Conservation (phyloP, 192 early-diverging fungal species). For the Paraglomus brasilianum region DNA sequence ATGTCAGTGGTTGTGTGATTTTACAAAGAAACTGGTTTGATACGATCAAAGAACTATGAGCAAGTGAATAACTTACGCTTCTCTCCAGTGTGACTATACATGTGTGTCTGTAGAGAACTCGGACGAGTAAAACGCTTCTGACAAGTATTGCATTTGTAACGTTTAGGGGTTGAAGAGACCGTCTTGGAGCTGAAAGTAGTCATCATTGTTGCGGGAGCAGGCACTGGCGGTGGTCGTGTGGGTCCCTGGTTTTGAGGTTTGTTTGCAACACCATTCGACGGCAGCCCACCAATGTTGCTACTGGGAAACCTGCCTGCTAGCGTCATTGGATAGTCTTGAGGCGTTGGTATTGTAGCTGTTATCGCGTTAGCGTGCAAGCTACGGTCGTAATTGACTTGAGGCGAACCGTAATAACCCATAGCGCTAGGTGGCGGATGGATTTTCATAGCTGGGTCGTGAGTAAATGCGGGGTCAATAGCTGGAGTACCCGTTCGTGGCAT, state of each 20-base stretch:
- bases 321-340: background rate
- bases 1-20: too few species aligned
- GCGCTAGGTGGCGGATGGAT: background rate
- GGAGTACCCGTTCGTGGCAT: background rate
- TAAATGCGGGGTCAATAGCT: conserved; percentile 7
- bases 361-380: background rate
- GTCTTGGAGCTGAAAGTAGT: conserved; percentile 35
- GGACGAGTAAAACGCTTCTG: conserved; percentile 41
- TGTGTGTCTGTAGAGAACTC: conserved; percentile 39
- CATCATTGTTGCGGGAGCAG: conserved; percentile 24
- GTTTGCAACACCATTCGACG: background rate
- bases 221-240: conserved; percentile 12
- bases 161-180: conserved; percentile 31
- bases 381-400: background rate
- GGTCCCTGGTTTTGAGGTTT: background rate
- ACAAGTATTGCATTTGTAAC: conserved; percentile 41
- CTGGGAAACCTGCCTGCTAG: background rate
- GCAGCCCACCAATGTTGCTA: background rate
- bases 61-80: conserved; percentile 19
- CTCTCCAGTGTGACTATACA: conserved; percentile 44
- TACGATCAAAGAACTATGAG: too few species aligned
- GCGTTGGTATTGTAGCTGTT: background rate
- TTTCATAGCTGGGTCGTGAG: conserved; percentile 1
- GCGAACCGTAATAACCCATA: background rate
- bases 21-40: too few species aligned